Base-by-base conservation (phyloP, 2,329 filamentous ascomycete genomes). In the Tolypocladium nubicola region DNA sequence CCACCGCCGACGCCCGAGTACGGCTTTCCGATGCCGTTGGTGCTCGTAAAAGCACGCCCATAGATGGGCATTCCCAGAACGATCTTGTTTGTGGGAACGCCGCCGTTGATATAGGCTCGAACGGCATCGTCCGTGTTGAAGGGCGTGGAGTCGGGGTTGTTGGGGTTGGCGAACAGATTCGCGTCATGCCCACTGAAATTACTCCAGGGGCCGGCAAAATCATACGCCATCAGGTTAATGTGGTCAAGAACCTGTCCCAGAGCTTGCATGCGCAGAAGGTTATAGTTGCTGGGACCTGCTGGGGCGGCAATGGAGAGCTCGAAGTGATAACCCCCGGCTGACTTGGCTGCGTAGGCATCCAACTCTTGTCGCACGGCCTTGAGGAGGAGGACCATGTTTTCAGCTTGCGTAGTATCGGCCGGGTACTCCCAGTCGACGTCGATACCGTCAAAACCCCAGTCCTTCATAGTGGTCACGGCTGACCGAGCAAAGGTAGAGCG, bases 201-300 rank as follows among this genome's bases (percentile, higher is more conserved):
- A 63, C 84, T 81, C 86, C 87, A 95, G 16, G 81, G 82, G n/a
- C 88, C 89, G 6, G 87, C 79, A 68, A 75, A 91, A 72, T 92
- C 88, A 68, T 91, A 92, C 3, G 85, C 83, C 86, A 91, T 90
- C n/a, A 88, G 72, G 69, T 85, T 82, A 70, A 83, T 75, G 61
- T 76, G 76, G 67, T 85, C 83, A 26, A 85, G 67, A 13, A 78
- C 70, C 26, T 68, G 56, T 40, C 78, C 75, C 68, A 84, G 77
- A 4, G 72, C 71, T 16, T 61, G 60, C 38, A 85, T 69, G 55
- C 78, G 72, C 57, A 85, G 66, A 56, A 72, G 72, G 8, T 73
- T 68, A 67, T 80, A 83, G 63, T 83, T 73, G 0, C 61, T 56
- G 0, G 78, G 72, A 1, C 79, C 79, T 8, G 80, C 79, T 1